Percentiles rank a stretch among this genome's conserved stretches.
phyloP scores from a whole-genome alignment of 331 rosid species.

The Telfairia occidentalis region DNA sequence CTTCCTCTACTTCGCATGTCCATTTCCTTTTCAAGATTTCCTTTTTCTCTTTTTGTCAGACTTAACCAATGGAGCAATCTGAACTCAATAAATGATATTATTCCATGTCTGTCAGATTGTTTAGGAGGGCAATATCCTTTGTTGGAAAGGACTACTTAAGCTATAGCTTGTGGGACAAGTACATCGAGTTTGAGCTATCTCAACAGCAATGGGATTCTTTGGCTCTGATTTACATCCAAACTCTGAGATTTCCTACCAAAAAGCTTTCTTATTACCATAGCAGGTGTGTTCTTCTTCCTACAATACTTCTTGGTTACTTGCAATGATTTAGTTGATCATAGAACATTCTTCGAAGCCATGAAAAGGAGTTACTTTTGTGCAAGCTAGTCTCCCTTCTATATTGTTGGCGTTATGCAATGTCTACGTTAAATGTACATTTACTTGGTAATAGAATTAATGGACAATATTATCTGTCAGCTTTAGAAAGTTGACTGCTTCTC shows the following conservation, averaged over 20 bases:
- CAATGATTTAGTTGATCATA: neutral
- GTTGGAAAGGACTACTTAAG: conserved; percentile 78
- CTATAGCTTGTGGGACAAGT: conserved; percentile 75
- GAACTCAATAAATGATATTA: conserved; percentile 10
- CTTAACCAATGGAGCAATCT: neutral
- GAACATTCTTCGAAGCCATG: neutral
- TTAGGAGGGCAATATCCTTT: conserved; percentile 63
- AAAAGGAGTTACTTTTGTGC: neutral
- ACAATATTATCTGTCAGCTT: conserved; percentile 44
- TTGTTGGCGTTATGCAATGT: neutral
- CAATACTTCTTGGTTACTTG: conserved; percentile 3
- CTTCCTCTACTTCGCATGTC: neutral
- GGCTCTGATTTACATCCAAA: conserved; percentile 62
- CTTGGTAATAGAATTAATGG: conserved; percentile 1
- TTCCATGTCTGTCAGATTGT: conserved; percentile 39
- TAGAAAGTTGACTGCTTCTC: conserved; percentile 47
- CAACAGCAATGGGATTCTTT: conserved; percentile 63
- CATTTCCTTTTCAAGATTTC: neutral
- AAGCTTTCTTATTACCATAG: conserved; percentile 54
- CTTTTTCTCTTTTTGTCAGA: conserved; percentile 15
- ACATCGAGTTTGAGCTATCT: conserved; percentile 71
- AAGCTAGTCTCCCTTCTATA: neutral
- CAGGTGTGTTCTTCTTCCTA: conserved; percentile 32
- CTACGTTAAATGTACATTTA: neutral
- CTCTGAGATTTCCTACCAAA: conserved; percentile 76